phyloP scores from a whole-genome alignment of 805 yeast species.

The Teunomyces aglyptinius region DNA sequence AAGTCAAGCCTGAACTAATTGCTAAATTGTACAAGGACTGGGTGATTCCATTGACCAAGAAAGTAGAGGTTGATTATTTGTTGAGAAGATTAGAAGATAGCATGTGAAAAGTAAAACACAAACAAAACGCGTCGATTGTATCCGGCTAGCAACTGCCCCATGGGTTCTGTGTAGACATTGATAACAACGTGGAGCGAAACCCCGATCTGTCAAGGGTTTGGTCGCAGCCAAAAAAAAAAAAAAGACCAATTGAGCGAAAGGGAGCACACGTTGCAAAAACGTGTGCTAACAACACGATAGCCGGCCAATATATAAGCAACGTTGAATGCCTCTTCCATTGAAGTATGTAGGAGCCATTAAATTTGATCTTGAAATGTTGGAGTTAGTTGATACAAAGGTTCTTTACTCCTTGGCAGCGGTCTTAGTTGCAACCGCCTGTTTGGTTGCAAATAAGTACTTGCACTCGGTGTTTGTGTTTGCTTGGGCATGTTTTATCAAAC shows the following conservation, averaged over 20 bases:
- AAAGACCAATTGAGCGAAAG: background rate
- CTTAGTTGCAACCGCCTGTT: background rate
- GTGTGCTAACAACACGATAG: background rate
- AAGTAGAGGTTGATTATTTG: constrained; percentile 91
- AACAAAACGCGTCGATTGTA: background rate
- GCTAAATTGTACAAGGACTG: constrained; percentile 82
- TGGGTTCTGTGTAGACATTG: constrained; percentile 1
- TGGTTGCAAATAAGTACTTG: constrained; percentile 6
- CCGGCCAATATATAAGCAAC: background rate
- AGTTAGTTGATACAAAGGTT: background rate
- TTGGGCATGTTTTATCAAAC: constrained; percentile 60
- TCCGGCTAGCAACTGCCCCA: background rate
- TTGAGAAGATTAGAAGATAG: constrained; percentile 74
- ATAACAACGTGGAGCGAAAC: background rate
- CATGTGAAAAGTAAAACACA: background rate
- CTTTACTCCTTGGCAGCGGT: background rate
- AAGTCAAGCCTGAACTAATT: constrained; percentile 77
- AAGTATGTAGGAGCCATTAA: background rate
- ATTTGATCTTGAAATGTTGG: background rate
- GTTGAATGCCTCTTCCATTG: background rate
- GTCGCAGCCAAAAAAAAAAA: background rate
- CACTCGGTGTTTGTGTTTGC: constrained; percentile 30
- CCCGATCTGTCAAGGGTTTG: background rate
- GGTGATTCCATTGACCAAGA: constrained; percentile 91
- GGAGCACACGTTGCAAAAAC: background rate